Base-by-base conservation (phyloP, 257 asterid species). In the Penstemon davidsonii region DNA sequence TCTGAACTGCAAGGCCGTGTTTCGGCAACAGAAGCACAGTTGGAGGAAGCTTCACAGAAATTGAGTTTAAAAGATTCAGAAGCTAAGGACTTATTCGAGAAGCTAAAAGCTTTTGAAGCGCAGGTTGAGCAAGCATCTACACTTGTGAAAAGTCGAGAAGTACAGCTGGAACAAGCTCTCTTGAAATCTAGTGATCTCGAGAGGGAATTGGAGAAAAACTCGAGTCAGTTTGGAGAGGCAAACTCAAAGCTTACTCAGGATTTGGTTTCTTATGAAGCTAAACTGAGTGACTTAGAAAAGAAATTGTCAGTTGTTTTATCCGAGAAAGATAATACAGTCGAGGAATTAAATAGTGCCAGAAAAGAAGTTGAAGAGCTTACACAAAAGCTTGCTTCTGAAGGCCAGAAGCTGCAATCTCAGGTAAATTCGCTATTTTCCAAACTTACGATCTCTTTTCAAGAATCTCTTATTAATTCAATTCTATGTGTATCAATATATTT, bases 401-500 rank as follows among this genome's bases (percentile, higher is more conserved):
- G 88, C 66, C 77, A 89, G 70, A 87, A 80, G 76, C 86, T 87
- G 40, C 92, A 87, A 72, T 79, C 91, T 58, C 96, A 92, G 96
- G 96, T 92, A 66, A 57, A 81, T 64, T 47, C 62, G 60, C 36
- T 68, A 36, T 39, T 60, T 51, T 5, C 19, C 12, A 8, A 45
- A 36, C 25, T 9, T 44, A 5, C 41, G 47, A 51, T 62, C 10
- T 42, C 38, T 4, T 61, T 72, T 56, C 18, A 37, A 37, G 39
- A 55, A 11, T 46, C 15, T 49, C 41, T 51, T 38, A 7, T 44
- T 36, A 25, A 55, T 65, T 67, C 40, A 5, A 7, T 4, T 66
- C 33, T 25, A 15, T 54, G 57, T 68, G 57, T 54, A 39, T 54
- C 33, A 65, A 10, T 6, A 45, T 63, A 39, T 15, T 15, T 55